phyloP scores from a whole-genome alignment of 257 asterid genomes.

The Capsicum chinense region DNA sequence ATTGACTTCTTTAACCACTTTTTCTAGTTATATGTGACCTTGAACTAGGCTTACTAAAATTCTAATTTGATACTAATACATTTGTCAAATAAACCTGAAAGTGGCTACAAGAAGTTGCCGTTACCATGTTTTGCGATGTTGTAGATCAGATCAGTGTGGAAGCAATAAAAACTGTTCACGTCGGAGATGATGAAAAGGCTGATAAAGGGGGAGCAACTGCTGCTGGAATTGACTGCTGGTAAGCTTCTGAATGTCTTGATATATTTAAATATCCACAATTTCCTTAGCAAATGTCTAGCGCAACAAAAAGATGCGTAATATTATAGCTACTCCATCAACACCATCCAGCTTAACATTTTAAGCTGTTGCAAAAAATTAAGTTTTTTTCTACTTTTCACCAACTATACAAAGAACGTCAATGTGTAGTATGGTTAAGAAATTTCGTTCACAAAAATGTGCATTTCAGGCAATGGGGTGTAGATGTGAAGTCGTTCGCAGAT shows the following conservation, averaged over 20 bases:
- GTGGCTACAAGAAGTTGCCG: background rate
- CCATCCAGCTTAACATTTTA: background rate
- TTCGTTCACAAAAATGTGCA: background rate
- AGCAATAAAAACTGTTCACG: slow-evolving; percentile 74
- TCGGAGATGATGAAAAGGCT: slow-evolving; percentile 82
- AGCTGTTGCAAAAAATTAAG: background rate
- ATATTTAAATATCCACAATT: slow-evolving; percentile 23
- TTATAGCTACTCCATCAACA: background rate
- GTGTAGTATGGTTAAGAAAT: background rate
- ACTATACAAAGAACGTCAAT: background rate
- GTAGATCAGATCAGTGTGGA: slow-evolving; percentile 70
- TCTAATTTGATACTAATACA: background rate
- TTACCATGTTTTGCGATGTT: slow-evolving; percentile 31
- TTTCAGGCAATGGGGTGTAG: slow-evolving; percentile 90
- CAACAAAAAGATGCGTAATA: background rate
- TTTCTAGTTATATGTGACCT: background rate
- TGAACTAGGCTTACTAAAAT: background rate
- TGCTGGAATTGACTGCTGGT: slow-evolving; percentile 86
- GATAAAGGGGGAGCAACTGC: slow-evolving; percentile 90
- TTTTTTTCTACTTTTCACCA: background rate
- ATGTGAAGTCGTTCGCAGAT: slow-evolving; percentile 74
- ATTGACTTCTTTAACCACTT: background rate
- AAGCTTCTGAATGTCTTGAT: background rate
- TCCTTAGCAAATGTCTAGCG: background rate
- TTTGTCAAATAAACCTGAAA: background rate